phyloP scores from a whole-genome alignment of 257 asterid species.

The Craterostigma plantagineum region DNA sequence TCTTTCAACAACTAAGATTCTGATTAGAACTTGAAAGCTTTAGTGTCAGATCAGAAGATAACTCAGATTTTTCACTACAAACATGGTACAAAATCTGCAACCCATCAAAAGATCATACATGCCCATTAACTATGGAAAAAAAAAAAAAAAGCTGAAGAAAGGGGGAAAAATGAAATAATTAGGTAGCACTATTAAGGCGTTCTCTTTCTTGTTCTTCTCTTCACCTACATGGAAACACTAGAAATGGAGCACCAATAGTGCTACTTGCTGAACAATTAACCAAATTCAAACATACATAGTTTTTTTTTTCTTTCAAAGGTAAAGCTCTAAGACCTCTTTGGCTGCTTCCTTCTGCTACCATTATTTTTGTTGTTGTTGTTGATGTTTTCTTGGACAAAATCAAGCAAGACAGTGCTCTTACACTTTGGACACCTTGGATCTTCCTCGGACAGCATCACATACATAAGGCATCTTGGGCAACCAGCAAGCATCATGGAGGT shows the following conservation, averaged over 20 bases:
- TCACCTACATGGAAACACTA: not conserved
- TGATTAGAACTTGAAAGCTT: too few relatives aligned
- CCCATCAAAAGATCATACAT: constrained; percentile 4
- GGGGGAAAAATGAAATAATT: not conserved
- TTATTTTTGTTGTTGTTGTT: not conserved
- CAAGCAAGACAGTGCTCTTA: constrained; percentile 77
- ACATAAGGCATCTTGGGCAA: constrained; percentile 88
- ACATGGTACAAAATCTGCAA: constrained; percentile 7
- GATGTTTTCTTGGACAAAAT: constrained; percentile 22
- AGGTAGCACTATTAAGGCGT: constrained; percentile 37
- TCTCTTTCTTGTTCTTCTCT: not conserved
- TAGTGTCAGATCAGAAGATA: constrained; percentile 7
- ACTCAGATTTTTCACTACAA: constrained; percentile 13
- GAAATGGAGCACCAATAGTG: constrained; percentile 50
- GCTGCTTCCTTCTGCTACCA: constrained; percentile 14
- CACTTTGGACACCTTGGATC: constrained; percentile 88
- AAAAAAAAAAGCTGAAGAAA: constrained; percentile 3
- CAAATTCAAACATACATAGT: constrained; percentile 1
- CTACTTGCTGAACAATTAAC: constrained; percentile 12
- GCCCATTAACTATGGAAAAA: constrained; percentile 17
- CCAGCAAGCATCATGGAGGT: constrained; percentile 62
- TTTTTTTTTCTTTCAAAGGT: not conserved
- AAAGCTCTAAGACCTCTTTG: constrained; percentile 13
- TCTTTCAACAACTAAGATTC: too few relatives aligned
- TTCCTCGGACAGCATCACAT: constrained; percentile 70